Conservation (phyloP, 495 filamentous ascomycete species). For the Daldinia vernicosa region DNA sequence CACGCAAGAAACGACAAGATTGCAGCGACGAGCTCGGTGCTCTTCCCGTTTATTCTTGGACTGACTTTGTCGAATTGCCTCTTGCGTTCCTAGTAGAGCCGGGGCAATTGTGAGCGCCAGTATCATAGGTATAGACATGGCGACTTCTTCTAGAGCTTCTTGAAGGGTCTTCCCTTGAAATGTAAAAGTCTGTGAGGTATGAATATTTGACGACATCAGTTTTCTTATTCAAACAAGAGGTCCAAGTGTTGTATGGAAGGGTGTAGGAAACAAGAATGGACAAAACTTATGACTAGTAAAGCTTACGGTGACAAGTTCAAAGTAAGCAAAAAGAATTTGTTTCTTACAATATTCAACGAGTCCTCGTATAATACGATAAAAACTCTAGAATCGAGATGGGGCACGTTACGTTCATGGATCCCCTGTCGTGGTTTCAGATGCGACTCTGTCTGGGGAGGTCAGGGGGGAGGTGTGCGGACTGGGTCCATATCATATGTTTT, state of each 20-base stretch:
- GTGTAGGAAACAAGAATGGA: background rate
- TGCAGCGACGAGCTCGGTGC: slow-evolving; percentile 55
- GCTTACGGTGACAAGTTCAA: slow-evolving; percentile 5
- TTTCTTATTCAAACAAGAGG: background rate
- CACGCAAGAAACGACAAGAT: slow-evolving; percentile 53
- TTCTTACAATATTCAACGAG: slow-evolving; percentile 19
- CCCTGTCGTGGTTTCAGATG: slow-evolving; percentile 39
- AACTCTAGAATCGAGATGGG: slow-evolving; percentile 19
- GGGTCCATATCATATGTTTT: slow-evolving; percentile 48
- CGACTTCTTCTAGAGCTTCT: slow-evolving; percentile 35
- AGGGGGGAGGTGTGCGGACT: slow-evolving; percentile 27
- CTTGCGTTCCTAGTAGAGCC: slow-evolving; percentile 56
- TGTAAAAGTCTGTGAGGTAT: slow-evolving; percentile 36
- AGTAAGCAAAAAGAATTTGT: slow-evolving; percentile 8
- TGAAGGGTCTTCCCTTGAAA: slow-evolving; percentile 39
- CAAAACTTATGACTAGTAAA: slow-evolving; percentile 11
- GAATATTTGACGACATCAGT: slow-evolving; percentile 41
- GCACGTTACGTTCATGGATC: slow-evolving; percentile 14
- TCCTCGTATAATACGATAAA: slow-evolving; percentile 10
- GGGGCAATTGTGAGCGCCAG: slow-evolving; percentile 49
- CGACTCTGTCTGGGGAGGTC: slow-evolving; percentile 25
- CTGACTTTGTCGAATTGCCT: slow-evolving; percentile 58
- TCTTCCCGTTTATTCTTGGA: slow-evolving; percentile 54
- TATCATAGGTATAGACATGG: slow-evolving; percentile 46
- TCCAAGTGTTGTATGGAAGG: background rate